Evolutionary conservation across 345 rosid genomes (phyloP).

Genomic region (Gossypium rotundifolium): DNA sequence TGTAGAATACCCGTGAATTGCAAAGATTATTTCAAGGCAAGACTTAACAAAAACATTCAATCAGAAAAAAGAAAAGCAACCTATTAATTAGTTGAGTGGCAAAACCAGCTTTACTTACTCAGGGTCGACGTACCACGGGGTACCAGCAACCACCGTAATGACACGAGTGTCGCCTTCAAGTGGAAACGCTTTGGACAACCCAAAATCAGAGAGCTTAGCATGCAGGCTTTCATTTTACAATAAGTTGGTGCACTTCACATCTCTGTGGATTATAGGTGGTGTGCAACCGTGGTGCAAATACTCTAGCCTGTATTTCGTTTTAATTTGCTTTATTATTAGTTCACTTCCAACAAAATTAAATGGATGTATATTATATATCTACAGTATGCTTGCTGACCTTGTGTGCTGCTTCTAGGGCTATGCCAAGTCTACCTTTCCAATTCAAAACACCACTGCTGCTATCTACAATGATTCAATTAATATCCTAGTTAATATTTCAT

Average conservation of each 20-base stretch:
- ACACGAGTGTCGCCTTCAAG: slow-evolving; percentile 29
- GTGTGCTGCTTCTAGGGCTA: too few relatives aligned
- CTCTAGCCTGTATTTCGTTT: slow-evolving; percentile 27
- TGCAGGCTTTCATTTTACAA: slow-evolving; percentile 36
- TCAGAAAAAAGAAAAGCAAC: not conserved
- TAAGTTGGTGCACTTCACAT: slow-evolving; percentile 46
- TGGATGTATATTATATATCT: too few relatives aligned
- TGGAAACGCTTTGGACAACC: slow-evolving; percentile 35
- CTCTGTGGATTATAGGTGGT: slow-evolving; percentile 46
- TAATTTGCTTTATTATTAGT: not conserved
- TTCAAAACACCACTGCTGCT: too few relatives aligned
- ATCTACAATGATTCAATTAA: too few relatives aligned
- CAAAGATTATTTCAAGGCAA: too few relatives aligned
- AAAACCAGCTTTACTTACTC: slow-evolving; percentile 29
- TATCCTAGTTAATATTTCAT: too few relatives aligned
- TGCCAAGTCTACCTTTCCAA: too few relatives aligned
- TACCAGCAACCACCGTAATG: slow-evolving; percentile 17
- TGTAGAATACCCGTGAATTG: slow-evolving; percentile 22
- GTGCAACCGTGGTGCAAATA: slow-evolving; percentile 50
- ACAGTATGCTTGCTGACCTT: not conserved
- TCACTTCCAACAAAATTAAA: not conserved
- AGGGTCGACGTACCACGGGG: slow-evolving; percentile 46
- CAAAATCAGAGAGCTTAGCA: slow-evolving; percentile 47
- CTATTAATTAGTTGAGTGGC: not conserved
- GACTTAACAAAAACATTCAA: not conserved